Percentiles rank a stretch among this genome's conserved stretches.
Evolutionary conservation across 2,329 filamentous ascomycete genomes (phyloP).

Genomic region (Botrytis squamosa): DNA sequence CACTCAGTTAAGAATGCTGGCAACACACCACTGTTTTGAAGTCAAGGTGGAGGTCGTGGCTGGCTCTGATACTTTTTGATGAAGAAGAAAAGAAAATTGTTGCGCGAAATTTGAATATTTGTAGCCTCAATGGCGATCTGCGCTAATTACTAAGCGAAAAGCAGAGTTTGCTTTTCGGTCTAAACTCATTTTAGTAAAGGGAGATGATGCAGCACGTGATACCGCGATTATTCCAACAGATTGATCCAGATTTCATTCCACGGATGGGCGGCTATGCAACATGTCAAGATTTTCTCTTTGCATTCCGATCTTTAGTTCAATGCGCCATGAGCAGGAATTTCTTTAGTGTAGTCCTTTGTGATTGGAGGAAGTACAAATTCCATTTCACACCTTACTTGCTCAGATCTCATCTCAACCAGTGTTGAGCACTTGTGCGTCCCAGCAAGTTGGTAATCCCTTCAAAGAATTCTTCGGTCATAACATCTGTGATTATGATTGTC

Average conservation of each 20-base stretch:
- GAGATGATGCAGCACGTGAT: background rate
- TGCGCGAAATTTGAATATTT: constrained; percentile 19
- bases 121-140: background rate
- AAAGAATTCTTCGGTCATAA: background rate
- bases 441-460: background rate
- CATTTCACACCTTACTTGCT: background rate
- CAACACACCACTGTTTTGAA: constrained; percentile 63
- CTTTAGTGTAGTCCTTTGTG: background rate
- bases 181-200: background rate
- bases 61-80: constrained; percentile 64
- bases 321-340: background rate
- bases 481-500: background rate
- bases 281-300: background rate
- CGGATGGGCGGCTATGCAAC: background rate
- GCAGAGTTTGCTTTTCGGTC: background rate
- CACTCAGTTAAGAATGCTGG: constrained; percentile 56
- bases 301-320: constrained; percentile 1
- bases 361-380: constrained; percentile 1
- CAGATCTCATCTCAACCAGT: background rate
- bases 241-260: background rate
- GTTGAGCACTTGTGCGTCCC: background rate
- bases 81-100: constrained; percentile 39
- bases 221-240: background rate
- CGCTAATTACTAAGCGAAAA: constrained; percentile 19
- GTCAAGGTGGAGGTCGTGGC: constrained; percentile 67